Evolutionary conservation across 129 eudicot species (phyloP).

Genomic region (Ambrosia artemisiifolia): DNA sequence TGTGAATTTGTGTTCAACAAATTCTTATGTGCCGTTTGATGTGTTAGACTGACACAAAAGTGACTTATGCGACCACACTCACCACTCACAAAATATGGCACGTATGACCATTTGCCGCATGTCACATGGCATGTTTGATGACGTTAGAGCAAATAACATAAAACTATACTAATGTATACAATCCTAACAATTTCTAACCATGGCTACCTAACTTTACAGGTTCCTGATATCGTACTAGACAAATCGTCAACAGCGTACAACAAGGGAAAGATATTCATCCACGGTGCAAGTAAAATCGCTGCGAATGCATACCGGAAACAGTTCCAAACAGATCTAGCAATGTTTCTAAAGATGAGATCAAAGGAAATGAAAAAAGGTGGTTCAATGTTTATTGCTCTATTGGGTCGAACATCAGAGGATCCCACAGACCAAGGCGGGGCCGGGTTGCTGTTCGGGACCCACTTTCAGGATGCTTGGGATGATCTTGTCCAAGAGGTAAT

Average conservation of each 20-base stretch:
- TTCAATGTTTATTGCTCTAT: constrained; percentile 80
- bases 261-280: constrained; percentile 71
- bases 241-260: constrained; percentile 69
- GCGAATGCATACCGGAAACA: constrained; percentile 65
- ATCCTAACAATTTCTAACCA: background rate
- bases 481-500: constrained; percentile 95
- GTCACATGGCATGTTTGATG: too few relatives aligned
- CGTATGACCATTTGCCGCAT: too few relatives aligned
- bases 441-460: constrained; percentile 90
- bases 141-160: too few relatives aligned
- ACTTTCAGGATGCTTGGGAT: constrained; percentile 98
- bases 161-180: background rate
- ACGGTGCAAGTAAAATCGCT: constrained; percentile 61
- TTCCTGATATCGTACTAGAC: constrained; percentile 74
- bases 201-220: constrained; percentile 28
- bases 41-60: too few relatives aligned
- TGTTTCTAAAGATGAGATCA: constrained; percentile 60
- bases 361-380: constrained; percentile 77
- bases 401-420: constrained; percentile 75
- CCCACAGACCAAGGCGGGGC: constrained; percentile 98
- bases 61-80: too few relatives aligned
- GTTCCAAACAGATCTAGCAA: constrained; percentile 63
- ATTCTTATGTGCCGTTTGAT: too few relatives aligned
- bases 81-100: too few relatives aligned
- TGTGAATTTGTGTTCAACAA: too few relatives aligned